Conservation (phyloP, 805 yeast species). For the Grigorovia yakushimaensis region DNA sequence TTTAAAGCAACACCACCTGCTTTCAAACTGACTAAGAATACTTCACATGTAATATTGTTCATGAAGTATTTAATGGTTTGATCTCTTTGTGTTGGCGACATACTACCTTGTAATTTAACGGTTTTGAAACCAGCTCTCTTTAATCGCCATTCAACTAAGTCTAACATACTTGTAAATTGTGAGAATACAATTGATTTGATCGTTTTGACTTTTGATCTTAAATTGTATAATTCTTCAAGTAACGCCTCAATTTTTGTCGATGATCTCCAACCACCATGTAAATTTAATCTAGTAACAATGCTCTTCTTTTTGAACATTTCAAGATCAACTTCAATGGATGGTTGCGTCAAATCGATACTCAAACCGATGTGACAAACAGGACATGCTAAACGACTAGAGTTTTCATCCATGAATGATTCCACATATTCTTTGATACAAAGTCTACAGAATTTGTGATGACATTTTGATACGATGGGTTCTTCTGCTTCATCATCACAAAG, state of each 20-base stretch:
- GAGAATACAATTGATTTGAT: slow-evolving; percentile 95
- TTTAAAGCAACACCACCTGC: slow-evolving; percentile 99
- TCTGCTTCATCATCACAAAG: slow-evolving; percentile 97
- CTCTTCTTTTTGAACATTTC: slow-evolving; percentile 46
- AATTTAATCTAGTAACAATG: slow-evolving; percentile 78
- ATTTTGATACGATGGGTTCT: slow-evolving; percentile 89
- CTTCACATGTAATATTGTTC: slow-evolving; percentile 88
- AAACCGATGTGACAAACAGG: slow-evolving; percentile 95
- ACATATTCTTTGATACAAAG: slow-evolving; percentile 85
- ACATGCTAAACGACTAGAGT: slow-evolving; percentile 53
- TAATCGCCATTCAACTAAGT: slow-evolving; percentile 90
- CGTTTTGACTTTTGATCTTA: slow-evolving; percentile 78
- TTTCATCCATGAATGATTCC: slow-evolving; percentile 62
- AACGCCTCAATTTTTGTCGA: slow-evolving; percentile 95
- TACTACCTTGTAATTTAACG: slow-evolving; percentile 89
- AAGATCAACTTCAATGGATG: slow-evolving; percentile 59
- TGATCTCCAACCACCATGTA: slow-evolving; percentile 85
- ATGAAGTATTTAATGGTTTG: slow-evolving; percentile 83
- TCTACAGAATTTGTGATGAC: slow-evolving; percentile 90
- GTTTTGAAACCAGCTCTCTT: slow-evolving; percentile 92
- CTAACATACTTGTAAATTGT: slow-evolving; percentile 94
- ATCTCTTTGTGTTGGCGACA: slow-evolving; percentile 94
- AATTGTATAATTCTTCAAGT: slow-evolving; percentile 81
- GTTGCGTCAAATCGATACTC: slow-evolving; percentile 81
- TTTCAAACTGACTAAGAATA: slow-evolving; percentile 85